These are phyloP conservation scores for Lichtheimia corymbifera DNA, from an alignment of 371 early-diverging fungal species.

Conservation along the genomic window DNA sequence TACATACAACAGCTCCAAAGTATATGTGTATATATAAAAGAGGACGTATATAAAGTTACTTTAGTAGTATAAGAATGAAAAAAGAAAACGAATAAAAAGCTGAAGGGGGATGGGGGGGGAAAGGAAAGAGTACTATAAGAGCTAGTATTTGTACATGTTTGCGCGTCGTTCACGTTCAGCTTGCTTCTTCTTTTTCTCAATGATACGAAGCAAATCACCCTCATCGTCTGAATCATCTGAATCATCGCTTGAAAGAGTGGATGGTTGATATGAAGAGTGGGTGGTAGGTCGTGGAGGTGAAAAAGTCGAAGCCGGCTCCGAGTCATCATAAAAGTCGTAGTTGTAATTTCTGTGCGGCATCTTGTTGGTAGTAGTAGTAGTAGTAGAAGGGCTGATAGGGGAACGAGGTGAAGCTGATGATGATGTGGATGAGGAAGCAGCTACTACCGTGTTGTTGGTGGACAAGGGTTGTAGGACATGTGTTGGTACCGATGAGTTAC, in stretches of 20 bases:
- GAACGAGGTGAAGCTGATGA: conserved; percentile 1
- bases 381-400: not conserved
- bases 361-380: not conserved
- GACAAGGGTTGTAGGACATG: conserved; percentile 14
- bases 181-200: conserved; percentile 31
- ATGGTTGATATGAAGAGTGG: conserved; percentile 1
- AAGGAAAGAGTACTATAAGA: not conserved
- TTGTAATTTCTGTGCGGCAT: conserved; percentile 8
- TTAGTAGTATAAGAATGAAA: no score
- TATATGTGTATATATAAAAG: no score
- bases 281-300: not conserved
- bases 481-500: not conserved
- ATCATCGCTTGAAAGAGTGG: conserved; percentile 4
- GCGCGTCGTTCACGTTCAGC: conserved; percentile 5
- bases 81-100: no score
- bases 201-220: conserved; percentile 24
- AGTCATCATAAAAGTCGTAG: conserved; percentile 5
- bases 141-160: conserved; percentile 1
- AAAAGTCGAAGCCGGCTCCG: not conserved
- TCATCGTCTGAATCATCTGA: conserved; percentile 31
- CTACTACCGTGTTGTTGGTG: not conserved
- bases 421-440: conserved; percentile 4
- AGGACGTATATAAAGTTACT: no score
- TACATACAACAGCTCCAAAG: no score
- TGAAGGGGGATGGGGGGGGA: no score